Percentiles rank a stretch among this genome's conserved stretches.
Conservation (phyloP, 192 early-diverging fungal species). For the Coemansia sp. region DNA sequence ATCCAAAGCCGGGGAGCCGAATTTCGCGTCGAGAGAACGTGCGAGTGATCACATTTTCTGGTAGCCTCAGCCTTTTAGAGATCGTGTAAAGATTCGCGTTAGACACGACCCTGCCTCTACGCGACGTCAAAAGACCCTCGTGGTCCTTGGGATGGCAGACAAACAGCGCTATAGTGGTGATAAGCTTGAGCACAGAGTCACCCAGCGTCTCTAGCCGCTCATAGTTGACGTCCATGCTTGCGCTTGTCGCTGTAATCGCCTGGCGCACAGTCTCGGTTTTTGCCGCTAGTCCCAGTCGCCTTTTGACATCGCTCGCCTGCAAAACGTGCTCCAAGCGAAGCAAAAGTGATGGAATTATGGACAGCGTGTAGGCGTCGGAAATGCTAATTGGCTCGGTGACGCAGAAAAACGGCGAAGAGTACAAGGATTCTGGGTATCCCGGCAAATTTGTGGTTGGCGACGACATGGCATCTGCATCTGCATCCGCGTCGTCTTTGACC, state of each 20-base stretch:
- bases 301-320: slow-evolving; percentile 47
- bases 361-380: slow-evolving; percentile 25
- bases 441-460: not conserved
- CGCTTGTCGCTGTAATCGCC: slow-evolving; percentile 73
- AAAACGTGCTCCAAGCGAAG: slow-evolving; percentile 60
- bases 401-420: slow-evolving; percentile 50
- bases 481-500: not conserved
- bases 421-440: slow-evolving; percentile 26
- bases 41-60: slow-evolving; percentile 53
- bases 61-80: slow-evolving; percentile 57
- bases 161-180: slow-evolving; percentile 70
- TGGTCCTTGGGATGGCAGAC: slow-evolving; percentile 67
- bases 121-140: slow-evolving; percentile 77
- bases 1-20: slow-evolving; percentile 35
- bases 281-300: slow-evolving; percentile 41
- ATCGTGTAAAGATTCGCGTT: slow-evolving; percentile 67
- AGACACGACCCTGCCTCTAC: slow-evolving; percentile 69
- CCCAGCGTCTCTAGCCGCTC: slow-evolving; percentile 88
- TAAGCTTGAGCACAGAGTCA: slow-evolving; percentile 83
- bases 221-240: slow-evolving; percentile 69
- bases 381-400: slow-evolving; percentile 23
- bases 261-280: slow-evolving; percentile 51
- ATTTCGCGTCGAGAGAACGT: slow-evolving; percentile 32
- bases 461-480: not conserved
- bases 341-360: slow-evolving; percentile 64